Base-by-base conservation (phyloP, 2,329 filamentous ascomycete genomes). In the Metarhizium rileyi region DNA sequence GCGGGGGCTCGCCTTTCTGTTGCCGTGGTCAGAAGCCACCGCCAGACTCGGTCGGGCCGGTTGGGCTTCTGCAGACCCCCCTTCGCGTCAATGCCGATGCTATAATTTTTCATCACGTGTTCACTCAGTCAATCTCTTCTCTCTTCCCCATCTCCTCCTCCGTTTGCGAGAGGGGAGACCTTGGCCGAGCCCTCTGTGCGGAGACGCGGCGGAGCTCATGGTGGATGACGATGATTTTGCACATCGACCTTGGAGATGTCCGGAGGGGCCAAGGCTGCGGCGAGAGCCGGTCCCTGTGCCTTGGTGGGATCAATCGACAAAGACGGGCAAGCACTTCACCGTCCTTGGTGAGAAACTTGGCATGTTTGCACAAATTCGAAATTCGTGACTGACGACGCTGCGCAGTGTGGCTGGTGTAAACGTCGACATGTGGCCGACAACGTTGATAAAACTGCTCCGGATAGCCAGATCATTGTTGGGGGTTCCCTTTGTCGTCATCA, bases 171-270 rank as follows among this genome's bases (percentile, higher is more conserved):
- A 23, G 30, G 35, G 30, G 47, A 23, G 27, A 22, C 28, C 30
- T 48, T 10, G 40, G 22, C n/a, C 40, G 6, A 26, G 28, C 16
- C 23, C 27, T 26, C 44, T 10, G 14, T 42, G 36, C 43, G 36
- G 48, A 50, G 48, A 50, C 48, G 38, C 36, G 22, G 49, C 44
- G 49, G 49, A 50, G 49, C 44, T 44, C 38, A 25, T 16, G 44
- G 38, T 44, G 44, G 44, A 41, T 40, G 44, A 47, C 44, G 49
- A 50, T 47, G 28, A 16, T 35, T 36, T 50, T 47, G 44, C 45
- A 44, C 43, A 49, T 35, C 26, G 44, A 20, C 9, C 38, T 42
- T 6, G 38, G 38, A 45, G 28, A 44, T 30, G 44, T 43, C n/a
- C 25, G 22, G 35, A 46, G 36, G 38, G 48, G 48, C 41, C 18